Conservation (phyloP, 306 rosid species). For the Quercus variabilis region DNA sequence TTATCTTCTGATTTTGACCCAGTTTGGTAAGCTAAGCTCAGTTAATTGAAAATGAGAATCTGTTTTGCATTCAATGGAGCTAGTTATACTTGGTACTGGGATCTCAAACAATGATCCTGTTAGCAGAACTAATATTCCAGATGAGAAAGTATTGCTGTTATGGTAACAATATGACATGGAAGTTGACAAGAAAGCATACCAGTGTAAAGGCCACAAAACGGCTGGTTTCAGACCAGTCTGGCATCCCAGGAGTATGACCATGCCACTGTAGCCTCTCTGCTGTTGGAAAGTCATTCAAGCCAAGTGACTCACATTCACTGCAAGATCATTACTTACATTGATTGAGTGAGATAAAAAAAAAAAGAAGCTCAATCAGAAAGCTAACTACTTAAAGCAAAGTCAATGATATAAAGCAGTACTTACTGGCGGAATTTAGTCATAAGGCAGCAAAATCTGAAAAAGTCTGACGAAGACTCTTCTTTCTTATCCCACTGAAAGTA, state of each 20-base stretch:
- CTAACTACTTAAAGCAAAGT: not conserved
- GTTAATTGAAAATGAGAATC: not conserved
- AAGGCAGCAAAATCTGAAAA: conserved; percentile 82
- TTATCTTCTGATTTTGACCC: not conserved
- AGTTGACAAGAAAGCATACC: conserved; percentile 43
- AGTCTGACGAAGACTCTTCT: conserved; percentile 70
- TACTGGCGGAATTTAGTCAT: conserved; percentile 74
- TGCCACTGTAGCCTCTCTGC: conserved; percentile 94
- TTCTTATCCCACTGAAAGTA: conserved; percentile 92
- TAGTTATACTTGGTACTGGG: not conserved
- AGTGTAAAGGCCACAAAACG: conserved; percentile 88
- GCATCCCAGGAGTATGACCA: conserved; percentile 74
- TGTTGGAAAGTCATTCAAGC: conserved; percentile 81
- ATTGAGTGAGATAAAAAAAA: not conserved
- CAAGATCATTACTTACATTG: conserved; percentile 24
- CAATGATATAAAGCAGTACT: conserved; percentile 11
- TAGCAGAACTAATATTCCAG: not conserved
- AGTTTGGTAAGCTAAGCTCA: not conserved
- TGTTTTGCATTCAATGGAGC: not conserved
- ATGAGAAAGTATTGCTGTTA: not conserved
- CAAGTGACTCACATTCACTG: conserved; percentile 91
- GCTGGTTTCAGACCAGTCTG: conserved; percentile 85
- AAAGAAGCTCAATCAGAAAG: not conserved
- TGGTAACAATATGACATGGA: not conserved
- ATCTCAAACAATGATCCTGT: not conserved